Evolutionary conservation across 345 rosid species (phyloP).

Genomic region (Salix arbutifolia): DNA sequence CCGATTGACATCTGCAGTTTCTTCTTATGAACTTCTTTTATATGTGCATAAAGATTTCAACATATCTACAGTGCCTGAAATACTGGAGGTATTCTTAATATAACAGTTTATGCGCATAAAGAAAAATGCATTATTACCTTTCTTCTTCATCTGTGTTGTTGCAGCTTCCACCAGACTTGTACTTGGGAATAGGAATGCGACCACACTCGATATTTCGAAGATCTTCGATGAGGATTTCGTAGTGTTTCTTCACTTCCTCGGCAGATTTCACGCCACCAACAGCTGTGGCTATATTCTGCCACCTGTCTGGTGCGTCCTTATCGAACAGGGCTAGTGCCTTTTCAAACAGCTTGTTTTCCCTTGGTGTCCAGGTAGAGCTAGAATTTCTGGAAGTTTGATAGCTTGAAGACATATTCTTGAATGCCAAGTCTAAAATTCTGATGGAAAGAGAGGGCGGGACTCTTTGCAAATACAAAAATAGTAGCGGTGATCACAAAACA

Average conservation of each 20-base stretch:
- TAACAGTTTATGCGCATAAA: neutral
- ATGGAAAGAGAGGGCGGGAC: neutral
- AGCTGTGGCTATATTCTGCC: constrained; percentile 52
- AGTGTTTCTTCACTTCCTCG: constrained; percentile 48
- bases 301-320: constrained; percentile 52
- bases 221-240: constrained; percentile 43
- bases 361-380: constrained; percentile 39
- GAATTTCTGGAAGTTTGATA: constrained; percentile 24
- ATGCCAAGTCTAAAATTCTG: neutral
- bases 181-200: constrained; percentile 47
- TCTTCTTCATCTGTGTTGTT: constrained; percentile 12
- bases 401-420: constrained; percentile 35
- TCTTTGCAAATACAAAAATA: neutral
- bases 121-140: constrained; percentile 13
- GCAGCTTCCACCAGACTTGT: constrained; percentile 19
- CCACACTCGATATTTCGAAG: constrained; percentile 52
- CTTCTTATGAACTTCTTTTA: neutral
- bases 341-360: constrained; percentile 51
- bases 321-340: constrained; percentile 48
- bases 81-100: neutral
- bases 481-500: neutral
- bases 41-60: neutral
- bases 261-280: constrained; percentile 41
- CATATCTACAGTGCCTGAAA: neutral
- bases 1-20: neutral